A percentile compares a stretch with the other conserved stretches of the same genome.
phyloP scores from a whole-genome alignment of 345 rosid species.

The Corchorus capsularis region DNA sequence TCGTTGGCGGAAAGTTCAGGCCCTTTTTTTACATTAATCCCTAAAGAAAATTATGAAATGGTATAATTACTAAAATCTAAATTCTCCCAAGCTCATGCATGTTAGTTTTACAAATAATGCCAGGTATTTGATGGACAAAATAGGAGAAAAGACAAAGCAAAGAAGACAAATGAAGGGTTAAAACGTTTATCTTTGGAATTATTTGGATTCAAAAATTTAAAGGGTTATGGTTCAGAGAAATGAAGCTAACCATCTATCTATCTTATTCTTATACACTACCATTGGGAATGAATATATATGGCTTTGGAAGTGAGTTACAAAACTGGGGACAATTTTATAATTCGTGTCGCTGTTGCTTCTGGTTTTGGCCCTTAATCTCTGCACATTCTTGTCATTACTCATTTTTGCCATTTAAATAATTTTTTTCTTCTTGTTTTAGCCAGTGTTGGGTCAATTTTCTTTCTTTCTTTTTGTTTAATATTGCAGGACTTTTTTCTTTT shows the following conservation, averaged over 20 bases:
- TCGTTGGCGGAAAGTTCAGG: no score
- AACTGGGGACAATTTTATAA: constrained; percentile 32
- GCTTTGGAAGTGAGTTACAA: not conserved
- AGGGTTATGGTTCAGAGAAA: no score
- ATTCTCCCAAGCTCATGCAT: not conserved
- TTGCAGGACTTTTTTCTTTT: not conserved
- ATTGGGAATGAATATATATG: not conserved
- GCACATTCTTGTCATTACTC: constrained; percentile 32
- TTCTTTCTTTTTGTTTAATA: not conserved
- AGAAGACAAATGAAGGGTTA: not conserved
- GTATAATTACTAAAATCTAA: no score
- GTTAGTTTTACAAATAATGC: no score
- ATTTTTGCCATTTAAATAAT: constrained; percentile 1
- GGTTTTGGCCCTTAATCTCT: constrained; percentile 32
- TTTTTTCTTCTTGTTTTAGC: not conserved
- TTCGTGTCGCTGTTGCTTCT: constrained; percentile 24
- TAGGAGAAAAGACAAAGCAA: not conserved
- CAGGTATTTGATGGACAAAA: no score
- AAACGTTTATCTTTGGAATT: not conserved
- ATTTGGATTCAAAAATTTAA: not conserved
- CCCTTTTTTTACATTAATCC: no score
- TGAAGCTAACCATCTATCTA: no score
- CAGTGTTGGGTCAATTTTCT: not conserved
- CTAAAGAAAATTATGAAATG: no score
- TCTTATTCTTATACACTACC: not conserved